Conservation (phyloP, 2,329 filamentous ascomycete genomes). For the Aspergillus terreus region DNA sequence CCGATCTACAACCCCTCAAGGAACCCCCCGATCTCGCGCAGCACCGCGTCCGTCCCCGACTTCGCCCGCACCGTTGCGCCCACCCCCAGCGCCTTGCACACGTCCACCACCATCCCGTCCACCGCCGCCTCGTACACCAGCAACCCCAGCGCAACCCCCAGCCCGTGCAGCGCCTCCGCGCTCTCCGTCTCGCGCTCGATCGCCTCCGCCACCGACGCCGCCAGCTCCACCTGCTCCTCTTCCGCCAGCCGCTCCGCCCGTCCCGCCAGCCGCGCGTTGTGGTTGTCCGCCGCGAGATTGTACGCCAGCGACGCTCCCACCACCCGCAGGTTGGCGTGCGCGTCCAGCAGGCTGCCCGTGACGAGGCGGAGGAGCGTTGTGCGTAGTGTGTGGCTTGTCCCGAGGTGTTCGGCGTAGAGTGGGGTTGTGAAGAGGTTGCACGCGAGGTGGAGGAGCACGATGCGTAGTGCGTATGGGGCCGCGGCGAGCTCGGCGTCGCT, state of each 20-base stretch:
- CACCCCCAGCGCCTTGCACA: conserved; percentile 76
- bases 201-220: conserved; percentile 75
- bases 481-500: conserved; percentile 35
- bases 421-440: conserved; percentile 81
- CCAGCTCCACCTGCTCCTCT: conserved; percentile 73
- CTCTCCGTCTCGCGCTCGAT: conserved; percentile 53
- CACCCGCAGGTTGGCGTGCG: conserved; percentile 71
- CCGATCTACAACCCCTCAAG: conserved; percentile 41
- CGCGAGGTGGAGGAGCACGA: conserved; percentile 75
- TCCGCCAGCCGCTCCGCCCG: conserved; percentile 60
- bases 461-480: conserved; percentile 75
- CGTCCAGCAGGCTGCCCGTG: conserved; percentile 74
- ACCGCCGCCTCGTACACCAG: conserved; percentile 67
- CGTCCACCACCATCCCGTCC: conserved; percentile 72
- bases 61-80: conserved; percentile 56
- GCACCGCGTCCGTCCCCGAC: conserved; percentile 39
- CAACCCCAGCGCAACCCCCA: conserved; percentile 72
- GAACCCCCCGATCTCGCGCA: conserved; percentile 45
- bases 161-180: conserved; percentile 69
- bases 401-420: conserved; percentile 71
- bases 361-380: conserved; percentile 64
- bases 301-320: conserved; percentile 79
- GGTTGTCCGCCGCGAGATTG: conserved; percentile 72
- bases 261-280: conserved; percentile 58
- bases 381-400: conserved; percentile 59